A percentile compares a stretch with the other conserved stretches of the same genome.
Evolutionary conservation across 768 basidiomycete species (phyloP).

Genomic region (Phaeolepiota aurea): DNA sequence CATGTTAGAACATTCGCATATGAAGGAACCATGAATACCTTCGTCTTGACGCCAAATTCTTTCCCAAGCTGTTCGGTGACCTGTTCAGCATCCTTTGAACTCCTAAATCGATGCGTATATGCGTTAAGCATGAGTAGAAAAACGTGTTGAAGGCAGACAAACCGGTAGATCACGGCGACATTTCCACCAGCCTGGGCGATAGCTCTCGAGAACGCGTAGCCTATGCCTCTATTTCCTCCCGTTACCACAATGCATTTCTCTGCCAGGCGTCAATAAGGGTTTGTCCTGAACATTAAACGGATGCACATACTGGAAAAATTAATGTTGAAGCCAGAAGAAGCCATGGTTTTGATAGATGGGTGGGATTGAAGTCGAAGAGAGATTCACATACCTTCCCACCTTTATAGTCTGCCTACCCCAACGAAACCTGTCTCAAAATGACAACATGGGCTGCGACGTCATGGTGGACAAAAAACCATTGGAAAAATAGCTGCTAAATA

Average conservation of each 20-base stretch:
- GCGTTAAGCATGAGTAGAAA: no score
- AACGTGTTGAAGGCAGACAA: no score
- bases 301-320: constrained; percentile 7
- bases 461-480: no score
- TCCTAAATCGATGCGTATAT: constrained; percentile 19
- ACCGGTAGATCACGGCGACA: constrained; percentile 59
- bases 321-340: constrained; percentile 6
- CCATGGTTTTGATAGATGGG: neutral
- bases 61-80: constrained; percentile 38
- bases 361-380: neutral
- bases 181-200: constrained; percentile 46
- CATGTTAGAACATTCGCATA: constrained; percentile 50
- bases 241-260: constrained; percentile 48
- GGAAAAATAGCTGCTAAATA: neutral
- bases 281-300: neutral
- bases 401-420: neutral
- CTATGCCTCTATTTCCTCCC: constrained; percentile 57
- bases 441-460: neutral
- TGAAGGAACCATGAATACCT: constrained; percentile 44
- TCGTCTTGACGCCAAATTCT: constrained; percentile 32
- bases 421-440: neutral
- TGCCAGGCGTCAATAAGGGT: constrained; percentile 7
- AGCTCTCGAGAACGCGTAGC: constrained; percentile 42
- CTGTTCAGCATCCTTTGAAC: constrained; percentile 36
- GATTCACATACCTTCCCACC: neutral